A percentile compares a stretch with the other conserved stretches of the same genome.
These are phyloP conservation scores for Boletus reticuloceps DNA, from an alignment of 768 basidiomycete genomes.

Conservation along the genomic window DNA sequence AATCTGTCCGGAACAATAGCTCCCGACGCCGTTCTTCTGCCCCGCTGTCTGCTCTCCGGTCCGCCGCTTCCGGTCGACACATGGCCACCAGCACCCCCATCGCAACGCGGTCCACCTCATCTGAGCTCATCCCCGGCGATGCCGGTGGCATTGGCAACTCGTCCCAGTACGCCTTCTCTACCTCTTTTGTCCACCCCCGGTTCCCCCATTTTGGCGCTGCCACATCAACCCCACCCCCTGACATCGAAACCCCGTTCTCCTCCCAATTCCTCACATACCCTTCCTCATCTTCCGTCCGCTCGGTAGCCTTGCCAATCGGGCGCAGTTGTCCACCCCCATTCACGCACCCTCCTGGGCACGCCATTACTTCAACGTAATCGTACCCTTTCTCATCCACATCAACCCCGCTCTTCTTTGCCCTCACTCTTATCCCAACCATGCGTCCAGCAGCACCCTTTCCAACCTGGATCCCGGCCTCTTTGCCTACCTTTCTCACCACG, in stretches of 20 bases:
- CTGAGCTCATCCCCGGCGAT: conserved; percentile 30
- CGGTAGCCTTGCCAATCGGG: conserved; percentile 14
- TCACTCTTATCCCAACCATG: conserved; percentile 25
- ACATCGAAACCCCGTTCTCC: conserved; percentile 44
- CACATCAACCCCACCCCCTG: not conserved
- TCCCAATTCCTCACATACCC: conserved; percentile 65
- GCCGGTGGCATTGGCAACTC: conserved; percentile 45
- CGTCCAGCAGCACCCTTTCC: conserved; percentile 66
- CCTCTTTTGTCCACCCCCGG: conserved; percentile 76
- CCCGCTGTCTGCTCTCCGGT: conserved; percentile 28
- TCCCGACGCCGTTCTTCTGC: conserved; percentile 43
- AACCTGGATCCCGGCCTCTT: conserved; percentile 72
- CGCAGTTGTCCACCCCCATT: conserved; percentile 89
- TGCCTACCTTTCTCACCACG: conserved; percentile 90
- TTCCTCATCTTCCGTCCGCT: conserved; percentile 51
- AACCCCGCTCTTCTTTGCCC: conserved; percentile 33
- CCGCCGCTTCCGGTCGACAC: conserved; percentile 32
- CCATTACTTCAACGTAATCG: conserved; percentile 98
- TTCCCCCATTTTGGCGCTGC: conserved; percentile 71
- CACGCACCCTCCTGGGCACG: conserved; percentile 95
- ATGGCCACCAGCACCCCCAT: conserved; percentile 40
- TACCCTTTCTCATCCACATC: conserved; percentile 49
- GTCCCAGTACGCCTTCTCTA: conserved; percentile 84
- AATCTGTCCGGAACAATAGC: conserved; percentile 68
- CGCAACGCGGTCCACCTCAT: conserved; percentile 33